Evolutionary conservation across 495 filamentous ascomycete species (phyloP).

Genomic region (Talaromyces stipitatus): DNA sequence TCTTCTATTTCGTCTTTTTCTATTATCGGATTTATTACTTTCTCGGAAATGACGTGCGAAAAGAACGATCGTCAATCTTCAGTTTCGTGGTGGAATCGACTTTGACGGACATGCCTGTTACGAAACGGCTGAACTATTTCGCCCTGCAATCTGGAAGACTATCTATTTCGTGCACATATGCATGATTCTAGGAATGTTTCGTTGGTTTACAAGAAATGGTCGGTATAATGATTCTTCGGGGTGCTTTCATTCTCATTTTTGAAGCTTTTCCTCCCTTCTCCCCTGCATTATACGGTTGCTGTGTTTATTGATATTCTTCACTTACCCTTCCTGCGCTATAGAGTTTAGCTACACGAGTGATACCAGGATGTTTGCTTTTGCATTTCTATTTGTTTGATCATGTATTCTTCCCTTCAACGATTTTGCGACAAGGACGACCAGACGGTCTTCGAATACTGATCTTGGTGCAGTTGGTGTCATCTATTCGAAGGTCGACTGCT

Average conservation of each 20-base stretch:
- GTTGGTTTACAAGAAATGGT: conserved; percentile 7
- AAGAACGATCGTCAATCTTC: not conserved
- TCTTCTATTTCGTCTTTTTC: conserved; percentile 5
- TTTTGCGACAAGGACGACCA: not conserved
- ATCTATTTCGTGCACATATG: conserved; percentile 18
- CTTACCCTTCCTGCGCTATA: conserved; percentile 28
- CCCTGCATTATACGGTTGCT: conserved; percentile 27
- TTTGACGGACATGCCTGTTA: not conserved
- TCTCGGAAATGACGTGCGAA: not conserved
- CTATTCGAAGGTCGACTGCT: not conserved
- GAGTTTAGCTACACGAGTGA: conserved; percentile 39
- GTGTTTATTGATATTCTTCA: not conserved
- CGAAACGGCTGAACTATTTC: conserved; percentile 20
- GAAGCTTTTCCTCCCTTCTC: conserved; percentile 18
- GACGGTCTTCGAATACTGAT: too few relatives aligned
- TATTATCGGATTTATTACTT: not conserved
- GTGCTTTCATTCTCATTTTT: conserved; percentile 16
- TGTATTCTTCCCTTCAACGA: not conserved
- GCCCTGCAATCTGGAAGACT: conserved; percentile 12
- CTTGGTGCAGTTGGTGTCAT: not conserved
- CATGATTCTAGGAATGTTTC: not conserved
- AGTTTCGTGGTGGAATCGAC: not conserved
- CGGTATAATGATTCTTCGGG: not conserved
- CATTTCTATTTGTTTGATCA: not conserved
- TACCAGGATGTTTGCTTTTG: conserved; percentile 28